phyloP scores from a whole-genome alignment of 345 rosid genomes.

The Psidium guajava region DNA sequence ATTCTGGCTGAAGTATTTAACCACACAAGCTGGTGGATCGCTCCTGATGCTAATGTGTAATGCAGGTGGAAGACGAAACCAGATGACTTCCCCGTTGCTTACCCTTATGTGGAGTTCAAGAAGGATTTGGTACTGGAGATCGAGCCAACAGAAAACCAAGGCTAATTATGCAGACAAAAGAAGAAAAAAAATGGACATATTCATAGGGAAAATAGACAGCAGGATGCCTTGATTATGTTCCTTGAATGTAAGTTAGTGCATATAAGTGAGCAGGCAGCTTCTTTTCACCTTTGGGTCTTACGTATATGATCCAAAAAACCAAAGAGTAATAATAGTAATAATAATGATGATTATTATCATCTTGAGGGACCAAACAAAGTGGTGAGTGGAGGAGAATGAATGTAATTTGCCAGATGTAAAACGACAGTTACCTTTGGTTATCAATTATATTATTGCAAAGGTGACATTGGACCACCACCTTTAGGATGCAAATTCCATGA shows the following conservation, averaged over 20 bases:
- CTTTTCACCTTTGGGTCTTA: background rate
- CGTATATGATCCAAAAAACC: background rate
- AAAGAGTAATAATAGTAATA: background rate
- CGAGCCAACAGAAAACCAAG: slow-evolving; percentile 8
- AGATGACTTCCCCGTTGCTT: slow-evolving; percentile 68
- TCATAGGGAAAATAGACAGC: background rate
- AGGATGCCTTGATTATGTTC: background rate
- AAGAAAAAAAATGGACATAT: background rate
- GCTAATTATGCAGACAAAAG: background rate
- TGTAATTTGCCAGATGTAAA: background rate
- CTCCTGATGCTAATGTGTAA: background rate
- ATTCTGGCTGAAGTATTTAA: background rate
- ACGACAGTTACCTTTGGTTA: background rate
- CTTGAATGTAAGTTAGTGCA: background rate
- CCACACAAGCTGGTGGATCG: background rate
- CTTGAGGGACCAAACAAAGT: background rate
- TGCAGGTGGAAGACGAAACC: slow-evolving; percentile 56
- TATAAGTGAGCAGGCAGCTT: background rate
- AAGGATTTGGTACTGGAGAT: slow-evolving; percentile 59
- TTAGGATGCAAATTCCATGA: background rate
- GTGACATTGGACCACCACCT: background rate
- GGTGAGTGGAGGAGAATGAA: background rate
- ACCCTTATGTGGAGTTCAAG: slow-evolving; percentile 70
- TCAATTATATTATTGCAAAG: background rate
- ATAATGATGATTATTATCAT: background rate